A percentile compares a stretch with the other conserved stretches of the same genome.
Conservation (phyloP, 1,139 yeast genomes). For the Candida sp. region DNA sequence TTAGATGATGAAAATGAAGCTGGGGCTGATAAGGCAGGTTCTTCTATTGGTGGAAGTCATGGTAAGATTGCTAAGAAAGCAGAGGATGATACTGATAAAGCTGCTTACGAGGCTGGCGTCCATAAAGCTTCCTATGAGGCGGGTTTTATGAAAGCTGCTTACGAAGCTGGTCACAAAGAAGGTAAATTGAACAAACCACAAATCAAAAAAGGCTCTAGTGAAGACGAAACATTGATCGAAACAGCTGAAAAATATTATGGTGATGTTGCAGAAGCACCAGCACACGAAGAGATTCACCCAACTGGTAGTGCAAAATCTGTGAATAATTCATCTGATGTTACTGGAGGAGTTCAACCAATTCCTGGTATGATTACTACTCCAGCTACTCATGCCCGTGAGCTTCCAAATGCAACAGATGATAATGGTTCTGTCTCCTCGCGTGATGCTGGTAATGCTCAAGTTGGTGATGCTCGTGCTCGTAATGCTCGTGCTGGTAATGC, state of each 20-base stretch:
- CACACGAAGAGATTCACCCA: background rate
- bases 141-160: conserved; percentile 11
- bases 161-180: conserved; percentile 9
- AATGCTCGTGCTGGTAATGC: no score
- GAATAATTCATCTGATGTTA: conserved; percentile 1
- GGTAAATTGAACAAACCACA: background rate
- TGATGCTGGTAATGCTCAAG: no score
- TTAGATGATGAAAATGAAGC: no score
- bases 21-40: no score
- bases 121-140: conserved; percentile 12
- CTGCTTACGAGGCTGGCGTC: background rate
- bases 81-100: background rate
- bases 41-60: no score
- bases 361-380: background rate
- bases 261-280: conserved; percentile 6
- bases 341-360: conserved; percentile 1
- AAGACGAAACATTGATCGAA: conserved; percentile 14
- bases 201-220: conserved; percentile 8
- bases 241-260: conserved; percentile 16
- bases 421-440: no score
- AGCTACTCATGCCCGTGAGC: background rate
- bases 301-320: background rate
- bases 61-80: no score
- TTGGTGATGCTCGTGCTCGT: no score
- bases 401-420: no score